These are phyloP conservation scores for Blastobotrys americana DNA, from an alignment of 805 yeast species.

Conservation along the genomic window DNA sequence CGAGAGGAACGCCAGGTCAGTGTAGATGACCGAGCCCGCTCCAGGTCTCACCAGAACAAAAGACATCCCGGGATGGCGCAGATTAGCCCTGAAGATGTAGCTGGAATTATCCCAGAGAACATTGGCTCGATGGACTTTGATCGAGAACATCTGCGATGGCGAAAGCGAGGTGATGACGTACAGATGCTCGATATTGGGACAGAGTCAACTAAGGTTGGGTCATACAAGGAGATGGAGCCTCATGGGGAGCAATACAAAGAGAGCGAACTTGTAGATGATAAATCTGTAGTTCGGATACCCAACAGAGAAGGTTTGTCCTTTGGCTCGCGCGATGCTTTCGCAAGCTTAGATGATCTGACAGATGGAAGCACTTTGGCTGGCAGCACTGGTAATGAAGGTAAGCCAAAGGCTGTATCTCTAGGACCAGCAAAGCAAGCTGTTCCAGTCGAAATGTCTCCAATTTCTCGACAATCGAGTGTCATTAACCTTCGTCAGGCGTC, in stretches of 20 bases:
- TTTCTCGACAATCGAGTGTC: too few relatives aligned
- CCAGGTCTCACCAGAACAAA: background rate
- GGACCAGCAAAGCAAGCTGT: background rate
- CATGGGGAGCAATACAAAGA: background rate
- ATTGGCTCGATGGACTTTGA: slow-evolving; percentile 23
- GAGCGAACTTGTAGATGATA: background rate
- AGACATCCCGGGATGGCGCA: slow-evolving; percentile 5
- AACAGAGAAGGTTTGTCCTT: background rate
- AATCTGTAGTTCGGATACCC: too few relatives aligned
- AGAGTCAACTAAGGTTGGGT: slow-evolving; percentile 16
- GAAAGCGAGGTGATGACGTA: slow-evolving; percentile 2
- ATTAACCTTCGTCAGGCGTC: background rate
- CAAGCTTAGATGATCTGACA: background rate
- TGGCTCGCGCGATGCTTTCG: too few relatives aligned
- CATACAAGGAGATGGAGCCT: background rate
- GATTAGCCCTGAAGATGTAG: slow-evolving; percentile 13
- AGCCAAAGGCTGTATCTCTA: background rate
- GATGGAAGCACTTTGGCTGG: background rate
- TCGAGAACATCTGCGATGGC: slow-evolving; percentile 18
- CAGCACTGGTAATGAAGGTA: background rate
- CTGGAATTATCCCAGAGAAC: slow-evolving; percentile 19
- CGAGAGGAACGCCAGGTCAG: background rate
- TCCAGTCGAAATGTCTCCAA: too few relatives aligned
- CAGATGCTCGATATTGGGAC: slow-evolving; percentile 11
- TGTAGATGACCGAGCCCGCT: background rate